Base-by-base conservation (phyloP, 768 basidiomycete genomes). In the Termitomyces sp. region DNA sequence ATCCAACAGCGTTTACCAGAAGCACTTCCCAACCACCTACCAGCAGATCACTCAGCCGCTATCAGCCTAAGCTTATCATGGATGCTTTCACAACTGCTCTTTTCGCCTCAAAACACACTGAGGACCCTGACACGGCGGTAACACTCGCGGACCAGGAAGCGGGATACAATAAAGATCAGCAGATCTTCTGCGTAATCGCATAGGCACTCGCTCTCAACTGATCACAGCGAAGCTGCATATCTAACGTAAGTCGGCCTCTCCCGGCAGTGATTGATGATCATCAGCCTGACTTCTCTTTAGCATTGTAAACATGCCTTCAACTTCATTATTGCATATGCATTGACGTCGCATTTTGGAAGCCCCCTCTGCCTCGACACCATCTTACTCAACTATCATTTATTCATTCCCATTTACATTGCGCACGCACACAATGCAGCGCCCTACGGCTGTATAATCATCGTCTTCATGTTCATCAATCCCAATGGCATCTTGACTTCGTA, bases 151-250 rank as follows among this genome's bases (percentile, higher is more conserved):
- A 54, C 27, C 27, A 41, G 12, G 53, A 54, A 18, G 6, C 6
- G 1, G n/a, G 0, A 4, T 11, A 0, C 16, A 15, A 9, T 6
- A 31, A 1, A 16, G 18, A 24, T 20, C 1, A n/a, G 1, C 18
- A 30, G 53, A 3, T 11, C 27, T 54, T 31, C 27, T 54, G 53
- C 39, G 13, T 54, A 42, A 41, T 54, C 7, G 53, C 53, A 42
- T 54, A 42, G n/a, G 16, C 27, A 42, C n/a, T 36, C 15, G 2
- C 24, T 15, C 16, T n/a, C n/a, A n/a, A n/a, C n/a, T 24, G 39
- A 15, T 3, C 16, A 1, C 24, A 39, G 7, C 12, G 11, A 41
- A n/a, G 27, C 37, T 39, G 24, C 15, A 41, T 41, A 41, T 41
- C 27, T 20, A 41, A 30, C 11, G 39, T 54, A 20, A 54, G 53